These are phyloP conservation scores for Aspergillus sp. DNA, from an alignment of 2,329 filamentous ascomycete species.

Conservation along the genomic window DNA sequence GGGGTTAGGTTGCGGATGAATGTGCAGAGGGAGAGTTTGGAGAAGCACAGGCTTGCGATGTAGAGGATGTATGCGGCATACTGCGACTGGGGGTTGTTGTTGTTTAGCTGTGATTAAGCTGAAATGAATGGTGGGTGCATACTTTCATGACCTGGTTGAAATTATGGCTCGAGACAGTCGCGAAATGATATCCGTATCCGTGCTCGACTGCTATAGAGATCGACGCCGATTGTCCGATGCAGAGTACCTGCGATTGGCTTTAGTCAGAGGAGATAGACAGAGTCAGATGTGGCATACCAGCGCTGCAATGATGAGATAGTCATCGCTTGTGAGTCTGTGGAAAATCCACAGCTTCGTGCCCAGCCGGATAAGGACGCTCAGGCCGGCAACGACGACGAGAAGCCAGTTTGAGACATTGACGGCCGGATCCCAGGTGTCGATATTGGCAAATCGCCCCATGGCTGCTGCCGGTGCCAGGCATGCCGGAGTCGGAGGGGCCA, in stretches of 20 bases:
- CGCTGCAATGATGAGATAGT: neutral
- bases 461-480: neutral
- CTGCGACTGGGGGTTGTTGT: neutral
- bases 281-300: neutral
- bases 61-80: neutral
- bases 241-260: neutral
- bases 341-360: neutral
- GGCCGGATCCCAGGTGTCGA: slow-evolving; percentile 19
- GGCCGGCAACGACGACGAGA: slow-evolving; percentile 13
- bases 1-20: neutral
- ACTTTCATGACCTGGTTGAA: neutral
- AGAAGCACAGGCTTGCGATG: neutral
- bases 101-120: neutral
- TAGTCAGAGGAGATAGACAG: too few species aligned
- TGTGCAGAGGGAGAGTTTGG: neutral
- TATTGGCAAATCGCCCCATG: slow-evolving; percentile 19
- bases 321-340: neutral
- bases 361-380: neutral
- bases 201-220: neutral
- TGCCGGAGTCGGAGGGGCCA: neutral
- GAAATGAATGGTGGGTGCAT: too few species aligned
- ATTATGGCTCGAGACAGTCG: neutral
- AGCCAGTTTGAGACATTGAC: slow-evolving; percentile 24
- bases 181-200: neutral
- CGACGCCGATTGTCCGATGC: neutral